Evolutionary conservation across 2,329 filamentous ascomycete genomes (phyloP), one percentile per base, ranked within the genome.

Genomic region (Ophiocordyceps camponoti-saundersi): DNA sequence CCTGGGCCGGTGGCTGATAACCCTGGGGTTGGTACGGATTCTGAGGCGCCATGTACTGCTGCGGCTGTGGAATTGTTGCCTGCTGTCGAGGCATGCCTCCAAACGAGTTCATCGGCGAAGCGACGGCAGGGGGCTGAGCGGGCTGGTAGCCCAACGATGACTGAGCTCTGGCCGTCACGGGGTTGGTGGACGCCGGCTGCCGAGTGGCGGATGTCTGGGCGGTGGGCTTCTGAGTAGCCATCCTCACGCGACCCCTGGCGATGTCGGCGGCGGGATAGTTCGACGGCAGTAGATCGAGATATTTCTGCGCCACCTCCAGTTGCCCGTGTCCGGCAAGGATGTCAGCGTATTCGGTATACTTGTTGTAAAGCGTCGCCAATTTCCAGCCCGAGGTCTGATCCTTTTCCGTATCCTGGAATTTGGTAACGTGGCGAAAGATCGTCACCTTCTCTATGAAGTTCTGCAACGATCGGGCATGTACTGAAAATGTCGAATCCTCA

Each of bases 371-470:
- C 2, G 81, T 73, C 36, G 80, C 75, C 49, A 98, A 78, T 67
- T 94, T 95, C 90, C 90, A 98, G 55, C 82, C 85, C 1, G 80
- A 80, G 11, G 76, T 71, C 54, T 85, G 76, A 44, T 68, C 66
- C 52, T 77, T 77, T 58, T 95, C 88, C 10, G 67, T 65, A 60
- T 98, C 92, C 56, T 84, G 70, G 69, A 95, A 98, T 58, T 90
- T 88, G 51, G 88, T 89, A 42, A 95, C 89, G 54, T 92, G 78
- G 47, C 92, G 82, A 79, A 98, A 98, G 47, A 98, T 78, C 0
- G 89, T 94, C 44, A 98, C 92, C 71, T 98, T 98, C 67, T 98
- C 92, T 51, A 98, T 94, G 59, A 98, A 90, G 53, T 85, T 82
- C 63, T 96, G 92, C 42, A 98, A 69, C 44, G 84, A 82, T 51